These are phyloP conservation scores for Alliaria petiolata DNA, from an alignment of 345 rosid species.

Conservation along the genomic window DNA sequence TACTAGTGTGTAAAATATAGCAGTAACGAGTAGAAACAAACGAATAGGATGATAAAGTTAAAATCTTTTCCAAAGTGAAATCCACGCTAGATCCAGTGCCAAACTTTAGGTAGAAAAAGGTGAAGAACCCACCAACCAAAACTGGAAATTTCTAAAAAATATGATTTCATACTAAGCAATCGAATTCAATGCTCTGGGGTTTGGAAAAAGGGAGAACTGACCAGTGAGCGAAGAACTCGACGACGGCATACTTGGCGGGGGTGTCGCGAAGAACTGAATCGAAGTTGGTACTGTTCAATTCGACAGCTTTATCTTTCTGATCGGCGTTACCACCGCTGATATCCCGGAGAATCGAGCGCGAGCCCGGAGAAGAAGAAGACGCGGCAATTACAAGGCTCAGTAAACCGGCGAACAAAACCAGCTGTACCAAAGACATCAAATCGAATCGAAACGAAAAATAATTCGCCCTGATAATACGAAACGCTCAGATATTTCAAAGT, in stretches of 20 bases:
- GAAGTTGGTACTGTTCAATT: conserved; percentile 66
- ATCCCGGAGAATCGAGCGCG: conserved; percentile 63
- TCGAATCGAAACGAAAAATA: not conserved
- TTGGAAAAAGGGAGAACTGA: conserved; percentile 27
- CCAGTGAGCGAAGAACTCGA: conserved; percentile 97
- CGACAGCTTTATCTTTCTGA: conserved; percentile 56
- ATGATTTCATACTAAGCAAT: conserved; percentile 14
- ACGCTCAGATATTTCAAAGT: not conserved
- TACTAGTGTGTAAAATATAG: not conserved
- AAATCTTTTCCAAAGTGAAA: not conserved
- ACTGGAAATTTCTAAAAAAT: not conserved
- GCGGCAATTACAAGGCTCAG: conserved; percentile 33
- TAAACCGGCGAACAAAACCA: conserved; percentile 37
- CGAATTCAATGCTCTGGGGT: conserved; percentile 18
- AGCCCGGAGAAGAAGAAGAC: conserved; percentile 44
- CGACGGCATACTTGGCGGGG: conserved; percentile 72
- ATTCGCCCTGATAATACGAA: not conserved
- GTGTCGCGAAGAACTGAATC: conserved; percentile 57
- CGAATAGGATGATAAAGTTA: not conserved
- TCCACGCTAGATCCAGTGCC: conserved; percentile 24
- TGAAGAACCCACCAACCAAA: conserved; percentile 46
- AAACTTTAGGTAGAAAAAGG: conserved; percentile 5
- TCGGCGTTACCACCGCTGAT: conserved; percentile 25
- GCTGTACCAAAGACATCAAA: conserved; percentile 48
- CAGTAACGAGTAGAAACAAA: not conserved